phyloP scores from a whole-genome alignment of 768 basidiomycete species.

The Rhodotorula paludigena region DNA sequence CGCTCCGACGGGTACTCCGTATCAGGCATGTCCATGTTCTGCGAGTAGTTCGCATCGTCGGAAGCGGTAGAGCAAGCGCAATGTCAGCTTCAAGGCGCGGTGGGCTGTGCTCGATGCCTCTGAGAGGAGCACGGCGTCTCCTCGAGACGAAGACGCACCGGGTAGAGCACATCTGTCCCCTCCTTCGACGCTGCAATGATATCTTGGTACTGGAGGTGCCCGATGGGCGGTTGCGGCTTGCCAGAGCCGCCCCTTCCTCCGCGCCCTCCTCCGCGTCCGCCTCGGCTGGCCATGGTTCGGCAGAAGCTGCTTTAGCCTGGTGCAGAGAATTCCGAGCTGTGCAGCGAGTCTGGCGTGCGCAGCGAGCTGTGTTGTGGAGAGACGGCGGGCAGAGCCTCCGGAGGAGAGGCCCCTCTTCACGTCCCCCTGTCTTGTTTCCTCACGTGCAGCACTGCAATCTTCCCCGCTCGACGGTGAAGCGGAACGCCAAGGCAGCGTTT shows the following conservation, averaged over 20 bases:
- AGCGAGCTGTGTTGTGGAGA: too few relatives aligned
- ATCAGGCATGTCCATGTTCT: constrained; percentile 29
- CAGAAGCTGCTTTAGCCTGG: not conserved
- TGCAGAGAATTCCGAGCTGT: not conserved
- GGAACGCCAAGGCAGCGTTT: too few relatives aligned
- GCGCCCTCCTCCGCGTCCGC: constrained; percentile 30
- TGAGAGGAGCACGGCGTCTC: not conserved
- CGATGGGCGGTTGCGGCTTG: constrained; percentile 23
- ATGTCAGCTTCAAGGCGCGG: not conserved
- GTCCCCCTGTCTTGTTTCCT: too few relatives aligned
- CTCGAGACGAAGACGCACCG: constrained; percentile 4
- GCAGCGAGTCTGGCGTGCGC: too few relatives aligned
- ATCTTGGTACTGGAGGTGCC: constrained; percentile 23
- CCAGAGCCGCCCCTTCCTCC: constrained; percentile 25
- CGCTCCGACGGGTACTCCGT: constrained; percentile 22
- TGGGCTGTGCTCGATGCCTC: not conserved
- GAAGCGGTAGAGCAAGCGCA: not conserved
- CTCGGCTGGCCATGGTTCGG: constrained; percentile 16
- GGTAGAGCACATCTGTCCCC: constrained; percentile 34
- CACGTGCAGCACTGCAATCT: too few relatives aligned
- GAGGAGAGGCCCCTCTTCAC: too few relatives aligned
- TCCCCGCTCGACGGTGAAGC: too few relatives aligned
- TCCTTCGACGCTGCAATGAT: constrained; percentile 27
- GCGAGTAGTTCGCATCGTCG: not conserved
- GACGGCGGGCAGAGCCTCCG: too few relatives aligned